These are phyloP conservation scores for Lentinula guzmanii DNA, from an alignment of 768 basidiomycete species.

Conservation along the genomic window DNA sequence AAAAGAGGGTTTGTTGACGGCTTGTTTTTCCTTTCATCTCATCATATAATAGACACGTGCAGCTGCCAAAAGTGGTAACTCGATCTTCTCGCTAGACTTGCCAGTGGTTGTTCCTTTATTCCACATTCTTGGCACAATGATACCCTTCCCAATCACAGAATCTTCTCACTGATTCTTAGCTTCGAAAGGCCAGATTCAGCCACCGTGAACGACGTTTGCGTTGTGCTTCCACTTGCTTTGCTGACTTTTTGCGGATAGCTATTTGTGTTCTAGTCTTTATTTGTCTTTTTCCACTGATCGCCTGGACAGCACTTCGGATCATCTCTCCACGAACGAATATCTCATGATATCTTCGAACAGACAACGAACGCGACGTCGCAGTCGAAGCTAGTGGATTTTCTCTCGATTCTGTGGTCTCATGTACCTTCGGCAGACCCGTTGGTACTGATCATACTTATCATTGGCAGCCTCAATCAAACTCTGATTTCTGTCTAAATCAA, in stretches of 20 bases:
- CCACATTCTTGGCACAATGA: not conserved
- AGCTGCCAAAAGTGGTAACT: not conserved
- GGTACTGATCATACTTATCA: not conserved
- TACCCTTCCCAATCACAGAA: not conserved
- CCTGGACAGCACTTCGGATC: not conserved
- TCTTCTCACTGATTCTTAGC: not conserved
- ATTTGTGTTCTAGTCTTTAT: not conserved
- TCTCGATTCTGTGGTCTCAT: not conserved
- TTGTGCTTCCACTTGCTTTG: not conserved
- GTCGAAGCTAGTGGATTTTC: not conserved
- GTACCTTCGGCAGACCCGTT: not conserved
- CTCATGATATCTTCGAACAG: not conserved
- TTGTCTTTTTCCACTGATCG: not conserved
- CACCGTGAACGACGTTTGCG: not conserved
- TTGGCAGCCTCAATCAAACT: not conserved
- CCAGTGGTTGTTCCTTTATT: not conserved
- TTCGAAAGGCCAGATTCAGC: not conserved
- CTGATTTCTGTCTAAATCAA: not conserved
- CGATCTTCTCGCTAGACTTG: not conserved
- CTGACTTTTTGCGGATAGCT: not conserved
- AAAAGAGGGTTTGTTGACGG: slow-evolving; percentile 3
- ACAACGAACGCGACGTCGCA: not conserved
- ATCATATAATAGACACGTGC: not conserved
- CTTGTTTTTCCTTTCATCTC: not conserved
- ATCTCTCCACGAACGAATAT: not conserved